These are phyloP conservation scores for Naumovozyma dairenensis DNA, from an alignment of 805 yeast species.

Conservation along the genomic window DNA sequence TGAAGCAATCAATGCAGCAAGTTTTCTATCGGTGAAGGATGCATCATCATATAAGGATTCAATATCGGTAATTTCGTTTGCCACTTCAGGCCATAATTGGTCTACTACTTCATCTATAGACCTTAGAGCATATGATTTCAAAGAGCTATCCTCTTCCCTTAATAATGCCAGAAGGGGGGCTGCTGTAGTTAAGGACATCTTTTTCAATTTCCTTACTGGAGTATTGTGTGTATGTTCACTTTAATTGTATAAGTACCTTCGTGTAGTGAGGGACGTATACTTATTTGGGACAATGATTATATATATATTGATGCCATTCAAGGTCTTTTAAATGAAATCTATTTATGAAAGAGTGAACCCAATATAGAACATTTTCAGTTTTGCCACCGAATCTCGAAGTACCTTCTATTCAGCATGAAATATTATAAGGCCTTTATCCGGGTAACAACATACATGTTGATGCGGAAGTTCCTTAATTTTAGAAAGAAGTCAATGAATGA, in stretches of 20 bases:
- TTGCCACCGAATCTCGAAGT: conserved; percentile 24
- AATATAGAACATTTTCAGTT: conserved; percentile 5
- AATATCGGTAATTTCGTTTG: conserved; percentile 76
- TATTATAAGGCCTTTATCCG: no score
- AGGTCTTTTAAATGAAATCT: no score
- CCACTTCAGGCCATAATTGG: conserved; percentile 94
- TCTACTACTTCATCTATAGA: conserved; percentile 77
- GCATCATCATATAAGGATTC: conserved; percentile 88
- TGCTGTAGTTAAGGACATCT: conserved; percentile 60
- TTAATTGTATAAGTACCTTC: no score
- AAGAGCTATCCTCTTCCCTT: conserved; percentile 65
- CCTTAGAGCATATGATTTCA: conserved; percentile 76
- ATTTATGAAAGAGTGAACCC: no score
- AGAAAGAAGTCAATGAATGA: no score
- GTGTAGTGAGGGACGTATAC: neutral
- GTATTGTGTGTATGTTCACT: no score
- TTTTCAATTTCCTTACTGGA: conserved; percentile 1
- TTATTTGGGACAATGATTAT: neutral
- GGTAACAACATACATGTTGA: no score
- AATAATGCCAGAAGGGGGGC: conserved; percentile 86
- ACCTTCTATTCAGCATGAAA: no score
- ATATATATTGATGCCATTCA: neutral
- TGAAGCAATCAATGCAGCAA: conserved; percentile 89
- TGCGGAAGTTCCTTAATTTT: no score
- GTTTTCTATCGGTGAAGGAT: conserved; percentile 58